A percentile compares a stretch with the other conserved stretches of the same genome.
Conservation (phyloP, 1,284 basidiomycete genomes). For the Melanopsichium pennsylvanicum region DNA sequence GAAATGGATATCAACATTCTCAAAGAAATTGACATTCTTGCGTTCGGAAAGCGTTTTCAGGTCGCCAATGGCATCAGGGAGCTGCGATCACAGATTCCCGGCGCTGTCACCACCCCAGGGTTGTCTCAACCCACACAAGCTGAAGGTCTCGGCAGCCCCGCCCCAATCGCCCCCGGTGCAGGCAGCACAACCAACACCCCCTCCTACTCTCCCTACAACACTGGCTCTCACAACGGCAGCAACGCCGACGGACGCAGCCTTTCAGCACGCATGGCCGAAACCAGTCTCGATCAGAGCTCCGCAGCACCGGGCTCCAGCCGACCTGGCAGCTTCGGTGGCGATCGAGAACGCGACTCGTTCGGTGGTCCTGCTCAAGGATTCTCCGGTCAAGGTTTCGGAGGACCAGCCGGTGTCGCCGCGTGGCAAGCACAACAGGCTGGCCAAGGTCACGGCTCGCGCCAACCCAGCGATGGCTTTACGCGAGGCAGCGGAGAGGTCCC, state of each 20-base stretch:
- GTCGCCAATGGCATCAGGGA: slow-evolving; percentile 95
- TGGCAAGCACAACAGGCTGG: slow-evolving; percentile 52
- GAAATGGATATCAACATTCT: slow-evolving; percentile 91
- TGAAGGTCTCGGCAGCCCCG: slow-evolving; percentile 40
- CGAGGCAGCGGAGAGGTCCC: slow-evolving; percentile 34
- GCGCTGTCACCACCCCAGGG: slow-evolving; percentile 14
- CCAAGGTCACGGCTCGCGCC: slow-evolving; percentile 23
- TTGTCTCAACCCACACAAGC: slow-evolving; percentile 8
- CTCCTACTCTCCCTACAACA: slow-evolving; percentile 25
- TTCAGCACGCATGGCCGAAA: slow-evolving; percentile 33
- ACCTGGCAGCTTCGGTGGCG: slow-evolving; percentile 29
- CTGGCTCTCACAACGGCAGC: slow-evolving; percentile 38
- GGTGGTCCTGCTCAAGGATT: slow-evolving; percentile 9
- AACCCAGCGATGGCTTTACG: slow-evolving; percentile 24
- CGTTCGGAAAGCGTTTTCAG: slow-evolving; percentile 91
- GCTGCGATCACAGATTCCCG: slow-evolving; percentile 69
- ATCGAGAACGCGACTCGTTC: slow-evolving; percentile 27
- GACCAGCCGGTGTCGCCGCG: slow-evolving; percentile 36
- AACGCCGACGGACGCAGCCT: slow-evolving; percentile 41
- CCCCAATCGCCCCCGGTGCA: slow-evolving; percentile 21
- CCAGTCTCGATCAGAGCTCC: slow-evolving; percentile 34
- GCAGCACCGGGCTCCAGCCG: slow-evolving; percentile 30
- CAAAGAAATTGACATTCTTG: slow-evolving; percentile 93
- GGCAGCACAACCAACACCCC: slow-evolving; percentile 16
- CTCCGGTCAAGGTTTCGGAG: slow-evolving; percentile 20